These are phyloP conservation scores for Coprinopsis cinerea DNA, from an alignment of 768 basidiomycete genomes.

Conservation along the genomic window DNA sequence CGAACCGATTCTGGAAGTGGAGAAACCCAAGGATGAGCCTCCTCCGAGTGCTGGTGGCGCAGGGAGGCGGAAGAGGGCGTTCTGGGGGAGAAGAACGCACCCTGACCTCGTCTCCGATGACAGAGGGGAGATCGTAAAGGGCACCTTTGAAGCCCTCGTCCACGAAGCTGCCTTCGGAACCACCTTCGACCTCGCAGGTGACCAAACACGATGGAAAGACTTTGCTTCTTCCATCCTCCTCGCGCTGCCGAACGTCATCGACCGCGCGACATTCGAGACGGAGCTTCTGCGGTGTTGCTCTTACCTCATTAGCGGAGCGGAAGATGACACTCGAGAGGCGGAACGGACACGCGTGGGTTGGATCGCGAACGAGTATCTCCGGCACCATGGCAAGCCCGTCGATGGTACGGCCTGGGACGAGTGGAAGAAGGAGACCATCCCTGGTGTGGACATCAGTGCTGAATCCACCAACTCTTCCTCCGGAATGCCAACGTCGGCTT, in stretches of 20 bases:
- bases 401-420: slow-evolving; percentile 52
- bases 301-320: slow-evolving; percentile 56
- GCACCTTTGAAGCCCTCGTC: slow-evolving; percentile 70
- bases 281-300: slow-evolving; percentile 65
- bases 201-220: slow-evolving; percentile 52
- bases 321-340: slow-evolving; percentile 33
- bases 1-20: slow-evolving; percentile 16
- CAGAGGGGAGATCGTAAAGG: slow-evolving; percentile 45
- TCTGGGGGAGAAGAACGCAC: slow-evolving; percentile 74
- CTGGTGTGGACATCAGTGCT: slow-evolving; percentile 28
- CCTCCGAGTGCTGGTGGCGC: slow-evolving; percentile 1
- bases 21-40: slow-evolving; percentile 20
- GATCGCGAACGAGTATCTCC: slow-evolving; percentile 62
- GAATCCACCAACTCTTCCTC: slow-evolving; percentile 16
- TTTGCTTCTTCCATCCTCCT: slow-evolving; percentile 60
- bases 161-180: slow-evolving; percentile 82
- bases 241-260: slow-evolving; percentile 52
- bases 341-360: slow-evolving; percentile 45
- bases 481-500: slow-evolving; percentile 37
- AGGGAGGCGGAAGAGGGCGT: slow-evolving; percentile 57
- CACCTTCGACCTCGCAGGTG: slow-evolving; percentile 35
- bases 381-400: slow-evolving; percentile 47
- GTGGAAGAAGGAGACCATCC: slow-evolving; percentile 49
- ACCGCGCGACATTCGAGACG: slow-evolving; percentile 53
- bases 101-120: slow-evolving; percentile 51